Conservation (phyloP, 1,284 basidiomycete genomes). For the Cutaneotrichosporon cutaneum region DNA sequence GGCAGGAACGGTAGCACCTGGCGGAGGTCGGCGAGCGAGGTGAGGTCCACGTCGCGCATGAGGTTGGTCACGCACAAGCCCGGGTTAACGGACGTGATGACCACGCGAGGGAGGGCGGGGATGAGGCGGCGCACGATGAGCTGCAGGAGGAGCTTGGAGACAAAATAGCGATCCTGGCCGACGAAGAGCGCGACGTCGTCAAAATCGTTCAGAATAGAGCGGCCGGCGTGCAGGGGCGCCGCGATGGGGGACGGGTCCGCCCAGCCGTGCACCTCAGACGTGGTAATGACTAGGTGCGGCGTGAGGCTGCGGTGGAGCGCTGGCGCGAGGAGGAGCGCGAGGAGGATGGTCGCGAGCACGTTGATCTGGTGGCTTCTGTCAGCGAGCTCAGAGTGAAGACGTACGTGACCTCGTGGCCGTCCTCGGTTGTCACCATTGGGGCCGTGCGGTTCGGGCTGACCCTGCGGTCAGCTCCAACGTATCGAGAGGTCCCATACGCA, state of each 20-base stretch:
- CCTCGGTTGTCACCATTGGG: constrained; percentile 1
- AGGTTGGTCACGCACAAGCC: constrained; percentile 25
- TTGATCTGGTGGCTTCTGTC: constrained; percentile 21
- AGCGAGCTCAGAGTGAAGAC: neutral
- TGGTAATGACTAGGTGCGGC: constrained; percentile 20
- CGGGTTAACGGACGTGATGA: constrained; percentile 24
- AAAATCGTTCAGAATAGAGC: constrained; percentile 10
- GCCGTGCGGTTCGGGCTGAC: neutral
- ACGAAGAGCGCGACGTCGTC: constrained; percentile 18
- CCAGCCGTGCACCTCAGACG: constrained; percentile 22
- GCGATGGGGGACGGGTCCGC: constrained; percentile 10
- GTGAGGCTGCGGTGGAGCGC: constrained; percentile 11
- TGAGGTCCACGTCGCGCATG: constrained; percentile 15
- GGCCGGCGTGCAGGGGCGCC: neutral
- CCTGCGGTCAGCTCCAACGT: neutral
- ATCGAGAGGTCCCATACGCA: neutral
- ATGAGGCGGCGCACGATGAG: constrained; percentile 25
- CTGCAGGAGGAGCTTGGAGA: constrained; percentile 33
- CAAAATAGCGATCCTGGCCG: constrained; percentile 19
- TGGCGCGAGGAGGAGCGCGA: constrained; percentile 27
- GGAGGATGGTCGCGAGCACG: constrained; percentile 26
- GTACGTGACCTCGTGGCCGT: constrained; percentile 23
- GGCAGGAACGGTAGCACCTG: neutral
- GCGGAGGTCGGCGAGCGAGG: neutral
- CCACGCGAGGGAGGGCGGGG: constrained; percentile 14